Base-by-base conservation (phyloP, 768 basidiomycete species). In the Suillus weaverae region DNA sequence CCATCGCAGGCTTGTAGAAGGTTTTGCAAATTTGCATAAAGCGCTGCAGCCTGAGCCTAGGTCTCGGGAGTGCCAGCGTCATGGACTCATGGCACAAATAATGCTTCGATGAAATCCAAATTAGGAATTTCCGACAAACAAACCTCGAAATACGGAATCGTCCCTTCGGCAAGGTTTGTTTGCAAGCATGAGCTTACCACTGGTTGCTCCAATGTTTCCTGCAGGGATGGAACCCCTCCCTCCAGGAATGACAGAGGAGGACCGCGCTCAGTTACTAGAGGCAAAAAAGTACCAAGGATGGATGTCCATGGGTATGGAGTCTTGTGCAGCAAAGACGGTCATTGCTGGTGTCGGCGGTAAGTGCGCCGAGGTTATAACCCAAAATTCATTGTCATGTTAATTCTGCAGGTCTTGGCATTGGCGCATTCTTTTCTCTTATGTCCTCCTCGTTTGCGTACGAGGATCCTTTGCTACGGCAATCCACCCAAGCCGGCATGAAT, bases 361-460 rank as follows among this genome's bases (percentile, higher is more conserved):
- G 89, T 80, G 5, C 5, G 46, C 44, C 6, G 60, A 7, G 33
- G 38, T 36, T 26, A 62, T 44, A 63, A 60, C 64, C 44, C 62
- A 55, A 61, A 57, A 51, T 61, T 61, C 62, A 60, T 44, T 38
- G 61, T 32, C 63, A 65, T 26, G 10, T 57, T n/a, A 2, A 50
- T 36, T 33, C 11, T 11, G 32, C 67, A 97, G 96, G 97, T 55
- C 88, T 99, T 70, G 96, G 85, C 13, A 85, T 97, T 50, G 97
- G 97, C 65, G 95, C 90, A 38, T 95, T 98, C 83, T 94, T 99
- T 80, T 94, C 95, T 2, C 84, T 98, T 65, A 98, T 99, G 97
- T 94, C 92, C 39, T 83, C 95, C 22, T 94, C 95, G 35, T 96
- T 99, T 74, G 90, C 91, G 39, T 97, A 97, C 74, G 97, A 98